Base-by-base conservation (phyloP, 345 rosid genomes). In the Syzygium jambos region DNA sequence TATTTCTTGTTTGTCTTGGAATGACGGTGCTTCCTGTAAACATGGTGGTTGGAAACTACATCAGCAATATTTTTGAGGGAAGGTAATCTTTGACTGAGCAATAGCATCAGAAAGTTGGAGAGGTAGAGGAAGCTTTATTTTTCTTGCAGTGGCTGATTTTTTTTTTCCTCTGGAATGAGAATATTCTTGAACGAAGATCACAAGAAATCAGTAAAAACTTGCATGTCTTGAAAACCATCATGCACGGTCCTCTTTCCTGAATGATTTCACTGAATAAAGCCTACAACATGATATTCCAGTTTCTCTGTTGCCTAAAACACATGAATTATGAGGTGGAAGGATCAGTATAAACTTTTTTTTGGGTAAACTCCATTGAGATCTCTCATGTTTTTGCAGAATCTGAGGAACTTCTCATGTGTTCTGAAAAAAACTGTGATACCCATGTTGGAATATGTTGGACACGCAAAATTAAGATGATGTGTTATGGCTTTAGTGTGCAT, bases 31-130 rank as follows among this genome's bases (percentile, higher is more conserved):
- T 98, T 89, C 99, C 99, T 1, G 93, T 98, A 82, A 98, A 98
- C 91, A 88, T 96, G 59, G 53, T 95, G 55, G 98, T 98, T 10
- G 99, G 99, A 86, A 95, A 96, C 94, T 96, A 96, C 91, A 93
- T 98, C 87, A 96, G 98, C 94, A 98, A 98, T 89, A 96, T 98
- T 96, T 98, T 96, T 90, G 97, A 98, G 90, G 99, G 96, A 91
- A 96, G 99, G 99, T 95, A 92, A 92, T 29, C 78, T 65, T 65
- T 65, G 78, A 29, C 41, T 19, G 11, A 65, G 23, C 56, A 30
- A n/a, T 51, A 27, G 23, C 56, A 27, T 15, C 78, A 29, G 22
- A 29, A 29, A 65, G 34, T 65, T 15, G 78, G 77, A 29, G 78
- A 65, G 78, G 41, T 15, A 65, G 78, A 15, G 78, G 78, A 29